phyloP scores from a whole-genome alignment of 2,329 filamentous ascomycete genomes.

The Hymenoscyphus scutula region DNA sequence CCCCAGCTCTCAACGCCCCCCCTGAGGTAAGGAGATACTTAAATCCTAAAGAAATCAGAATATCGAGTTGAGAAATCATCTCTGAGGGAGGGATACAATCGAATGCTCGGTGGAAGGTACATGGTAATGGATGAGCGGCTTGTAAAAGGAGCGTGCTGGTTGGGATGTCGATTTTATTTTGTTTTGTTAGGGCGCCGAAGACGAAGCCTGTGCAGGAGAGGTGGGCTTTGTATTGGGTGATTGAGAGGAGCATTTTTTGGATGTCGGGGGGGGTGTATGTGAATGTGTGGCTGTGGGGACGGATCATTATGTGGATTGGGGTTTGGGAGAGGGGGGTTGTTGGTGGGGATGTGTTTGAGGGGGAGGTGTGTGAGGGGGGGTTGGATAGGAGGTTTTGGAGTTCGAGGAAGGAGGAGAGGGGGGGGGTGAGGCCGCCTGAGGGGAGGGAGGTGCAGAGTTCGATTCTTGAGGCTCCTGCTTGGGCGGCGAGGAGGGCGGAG shows the following conservation, averaged over 20 bases:
- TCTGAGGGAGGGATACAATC: conserved; percentile 38
- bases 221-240: conserved; percentile 37
- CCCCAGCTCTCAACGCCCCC: conserved; percentile 27
- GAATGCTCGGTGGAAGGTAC: conserved; percentile 55
- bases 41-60: conserved; percentile 42
- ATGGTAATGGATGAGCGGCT: conserved; percentile 41
- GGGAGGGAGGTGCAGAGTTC: conserved; percentile 47
- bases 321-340: conserved; percentile 23
- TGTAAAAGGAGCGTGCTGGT: conserved; percentile 43
- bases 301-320: conserved; percentile 53
- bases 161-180: conserved; percentile 40
- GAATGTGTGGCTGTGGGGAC: conserved; percentile 48
- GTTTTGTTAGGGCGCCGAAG: conserved; percentile 45
- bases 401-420: conserved; percentile 28
- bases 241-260: conserved; percentile 42
- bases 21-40: conserved; percentile 49
- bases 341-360: neutral
- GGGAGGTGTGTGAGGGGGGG: neutral
- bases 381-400: conserved; percentile 12
- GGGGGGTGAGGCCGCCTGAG: conserved; percentile 44
- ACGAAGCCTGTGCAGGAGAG: conserved; percentile 47
- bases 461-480: conserved; percentile 47
- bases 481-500: conserved; percentile 44
- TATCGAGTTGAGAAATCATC: conserved; percentile 18
- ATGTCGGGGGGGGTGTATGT: conserved; percentile 43